phyloP scores from a whole-genome alignment of 73 alveolate species.

The Durusdinium trenchii region DNA sequence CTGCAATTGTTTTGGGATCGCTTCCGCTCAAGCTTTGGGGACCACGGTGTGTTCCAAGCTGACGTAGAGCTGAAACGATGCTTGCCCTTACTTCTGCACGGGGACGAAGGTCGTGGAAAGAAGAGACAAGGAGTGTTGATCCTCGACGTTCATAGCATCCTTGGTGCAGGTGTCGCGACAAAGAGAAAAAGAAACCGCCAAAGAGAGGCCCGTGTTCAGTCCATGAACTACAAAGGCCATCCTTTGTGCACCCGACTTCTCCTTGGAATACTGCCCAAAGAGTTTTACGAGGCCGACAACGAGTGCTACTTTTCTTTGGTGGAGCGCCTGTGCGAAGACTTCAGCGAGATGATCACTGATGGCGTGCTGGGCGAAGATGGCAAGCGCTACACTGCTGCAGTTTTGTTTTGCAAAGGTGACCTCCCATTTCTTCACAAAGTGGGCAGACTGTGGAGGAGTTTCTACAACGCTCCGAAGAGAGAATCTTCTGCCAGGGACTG shows the following conservation, averaged over 20 bases:
- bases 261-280: not conserved
- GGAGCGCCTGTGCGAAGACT: not conserved
- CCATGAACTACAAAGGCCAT: conserved; percentile 9
- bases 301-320: not conserved
- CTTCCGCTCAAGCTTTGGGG: not conserved
- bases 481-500: not conserved
- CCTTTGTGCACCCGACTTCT: not conserved
- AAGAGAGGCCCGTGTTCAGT: not conserved
- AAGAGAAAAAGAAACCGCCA: not conserved
- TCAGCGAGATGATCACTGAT: not conserved
- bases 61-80: not conserved
- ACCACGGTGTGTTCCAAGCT: not conserved
- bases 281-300: not conserved
- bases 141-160: not conserved
- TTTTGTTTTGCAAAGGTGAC: not conserved
- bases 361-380: not conserved
- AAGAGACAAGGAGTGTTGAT: not conserved
- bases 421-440: not conserved
- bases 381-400: not conserved
- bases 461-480: not conserved
- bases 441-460: not conserved
- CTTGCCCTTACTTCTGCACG: not conserved
- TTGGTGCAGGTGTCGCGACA: not conserved
- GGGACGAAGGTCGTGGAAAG: not conserved
- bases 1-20: not conserved